Base-by-base conservation (phyloP, 805 yeast genomes). In the Starmerella floricola region DNA sequence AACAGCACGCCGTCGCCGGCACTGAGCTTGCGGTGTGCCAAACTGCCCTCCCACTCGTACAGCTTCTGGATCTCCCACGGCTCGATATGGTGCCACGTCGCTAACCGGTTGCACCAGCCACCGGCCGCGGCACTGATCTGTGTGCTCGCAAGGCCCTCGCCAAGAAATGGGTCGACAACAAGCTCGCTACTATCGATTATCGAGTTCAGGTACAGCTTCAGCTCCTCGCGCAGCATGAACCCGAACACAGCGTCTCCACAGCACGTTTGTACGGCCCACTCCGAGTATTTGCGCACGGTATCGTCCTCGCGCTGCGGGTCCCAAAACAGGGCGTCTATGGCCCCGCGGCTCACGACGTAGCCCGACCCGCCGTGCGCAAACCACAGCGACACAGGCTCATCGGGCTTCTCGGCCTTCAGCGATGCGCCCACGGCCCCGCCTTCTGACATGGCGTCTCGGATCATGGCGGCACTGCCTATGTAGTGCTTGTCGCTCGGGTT, bases 301-400 rank as follows among this genome's bases (percentile, higher is more conserved):
- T 42, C 36, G 10, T 31, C 40, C 16, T 55, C 52, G 5, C 54
- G 56, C 11, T 50, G 46, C 3, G 46, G 47, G 28, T 46, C 50
- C 50, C 57, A 60, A 31, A 63, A 52, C 20, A 58, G 42, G 8
- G 42, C 47, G 12, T 54, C 55, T 40, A 62, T 47, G 3, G 62
- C 53, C 3, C 55, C 60, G 1, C 52, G 51, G 8, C 64, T 60
- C 6, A 62, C 39, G 6, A 60, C 51, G 1, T 59, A 56, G 8
- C 67, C 67, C 0, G 62, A 54, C 2, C 66, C 68, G 23, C 67
- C 67, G 38, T 64, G 66, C 10, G 64, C 66, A 45, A 63, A 63
- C 21, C 41, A 34, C 29, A 54, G 35, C 31, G 42, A 11, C 44
- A 50, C 33, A 21, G 28, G 54, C 6, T 40, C 34, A 8, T 34